Percentiles rank a stretch among this genome's conserved stretches.
phyloP scores from a whole-genome alignment of 257 asterid species.

The Solanum chilense region DNA sequence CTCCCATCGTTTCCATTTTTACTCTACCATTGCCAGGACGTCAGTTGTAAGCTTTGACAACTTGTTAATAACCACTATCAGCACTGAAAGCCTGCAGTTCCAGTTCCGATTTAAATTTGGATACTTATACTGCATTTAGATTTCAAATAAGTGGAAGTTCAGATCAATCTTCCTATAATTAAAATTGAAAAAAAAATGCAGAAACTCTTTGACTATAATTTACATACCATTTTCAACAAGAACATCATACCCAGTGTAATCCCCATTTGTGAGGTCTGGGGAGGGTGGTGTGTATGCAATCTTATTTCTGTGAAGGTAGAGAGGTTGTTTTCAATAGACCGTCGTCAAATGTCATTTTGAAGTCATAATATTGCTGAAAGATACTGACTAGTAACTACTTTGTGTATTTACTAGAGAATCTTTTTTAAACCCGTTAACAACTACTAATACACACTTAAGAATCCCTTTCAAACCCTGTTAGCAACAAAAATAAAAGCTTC shows the following conservation, averaged over 20 bases:
- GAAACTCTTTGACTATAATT: not conserved
- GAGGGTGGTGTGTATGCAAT: not conserved
- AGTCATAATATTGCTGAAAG: not conserved
- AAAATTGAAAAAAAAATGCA: not conserved
- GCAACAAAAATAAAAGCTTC: not conserved
- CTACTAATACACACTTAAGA: not conserved
- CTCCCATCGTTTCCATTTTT: not conserved
- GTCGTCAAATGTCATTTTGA: not conserved
- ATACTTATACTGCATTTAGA: not conserved
- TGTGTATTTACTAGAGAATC: not conserved
- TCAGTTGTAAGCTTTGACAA: not conserved
- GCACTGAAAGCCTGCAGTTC: not conserved
- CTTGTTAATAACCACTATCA: not conserved
- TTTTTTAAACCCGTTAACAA: not conserved
- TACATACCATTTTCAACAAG: not conserved
- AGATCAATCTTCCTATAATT: not conserved
- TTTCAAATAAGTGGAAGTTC: not conserved
- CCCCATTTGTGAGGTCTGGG: not conserved
- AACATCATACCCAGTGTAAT: not conserved
- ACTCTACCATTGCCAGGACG: not conserved
- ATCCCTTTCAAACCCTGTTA: not conserved
- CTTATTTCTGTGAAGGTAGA: not conserved
- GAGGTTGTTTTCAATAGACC: not conserved
- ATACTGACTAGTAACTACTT: not conserved
- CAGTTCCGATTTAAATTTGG: not conserved